A percentile compares a stretch with the other conserved stretches of the same genome.
These are phyloP conservation scores for Candida argentea DNA, from an alignment of 805 yeast genomes.

Conservation along the genomic window DNA sequence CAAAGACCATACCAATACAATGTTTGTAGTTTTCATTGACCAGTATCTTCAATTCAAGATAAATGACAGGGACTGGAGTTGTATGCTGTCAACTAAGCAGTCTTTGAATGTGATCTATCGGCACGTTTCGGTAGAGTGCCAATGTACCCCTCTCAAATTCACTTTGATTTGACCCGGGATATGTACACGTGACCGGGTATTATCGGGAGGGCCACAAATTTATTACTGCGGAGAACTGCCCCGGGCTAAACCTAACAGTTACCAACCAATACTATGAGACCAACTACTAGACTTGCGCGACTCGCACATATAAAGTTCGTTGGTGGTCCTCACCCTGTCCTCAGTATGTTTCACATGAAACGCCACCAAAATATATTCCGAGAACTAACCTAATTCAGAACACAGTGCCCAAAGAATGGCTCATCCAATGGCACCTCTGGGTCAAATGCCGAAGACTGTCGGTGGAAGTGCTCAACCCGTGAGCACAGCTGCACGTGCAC, in stretches of 20 bases:
- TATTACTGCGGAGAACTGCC: background rate
- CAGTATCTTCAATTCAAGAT: background rate
- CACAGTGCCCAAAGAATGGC: conserved; percentile 18
- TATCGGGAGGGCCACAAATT: background rate
- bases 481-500: conserved; percentile 11
- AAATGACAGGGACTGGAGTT: too few relatives aligned
- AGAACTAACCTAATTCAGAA: background rate
- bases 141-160: background rate
- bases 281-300: conserved; percentile 21
- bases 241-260: background rate
- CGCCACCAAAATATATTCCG: background rate
- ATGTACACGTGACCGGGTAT: background rate
- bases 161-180: background rate
- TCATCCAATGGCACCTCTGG: conserved; percentile 35
- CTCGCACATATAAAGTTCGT: conserved; percentile 77
- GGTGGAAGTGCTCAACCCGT: conserved; percentile 5
- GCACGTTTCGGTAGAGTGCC: background rate
- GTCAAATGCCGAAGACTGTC: conserved; percentile 25
- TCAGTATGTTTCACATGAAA: conserved; percentile 28
- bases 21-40: background rate
- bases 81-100: too few relatives aligned
- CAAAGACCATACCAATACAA: too few relatives aligned
- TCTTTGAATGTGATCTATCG: background rate
- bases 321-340: conserved; percentile 62
- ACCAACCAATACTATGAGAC: conserved; percentile 17